Evolutionary conservation across 805 yeast species (phyloP).

Genomic region (Starmerella gropengiesseri): DNA sequence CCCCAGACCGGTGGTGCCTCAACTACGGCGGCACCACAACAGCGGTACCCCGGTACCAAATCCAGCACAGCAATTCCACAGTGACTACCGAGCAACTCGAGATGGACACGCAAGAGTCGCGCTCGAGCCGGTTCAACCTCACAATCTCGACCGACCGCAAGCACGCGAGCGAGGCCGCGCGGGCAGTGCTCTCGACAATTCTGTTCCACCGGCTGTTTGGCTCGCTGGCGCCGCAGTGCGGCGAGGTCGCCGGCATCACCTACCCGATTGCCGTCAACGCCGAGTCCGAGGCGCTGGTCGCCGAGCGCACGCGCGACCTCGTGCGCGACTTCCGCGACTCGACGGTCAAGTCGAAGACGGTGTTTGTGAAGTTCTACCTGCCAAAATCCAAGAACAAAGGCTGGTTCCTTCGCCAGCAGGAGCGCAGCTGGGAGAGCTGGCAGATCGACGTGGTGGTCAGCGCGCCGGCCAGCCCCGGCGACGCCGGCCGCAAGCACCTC

Average conservation of each 20-base stretch:
- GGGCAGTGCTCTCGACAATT: conserved; percentile 53
- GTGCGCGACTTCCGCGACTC: conserved; percentile 14
- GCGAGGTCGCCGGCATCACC: conserved; percentile 48
- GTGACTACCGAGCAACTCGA: too few relatives aligned
- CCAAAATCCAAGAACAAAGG: conserved; percentile 36
- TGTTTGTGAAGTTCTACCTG: conserved; percentile 27
- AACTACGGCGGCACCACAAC: too few relatives aligned
- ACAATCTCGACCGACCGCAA: conserved; percentile 35
- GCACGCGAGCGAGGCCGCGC: conserved; percentile 44
- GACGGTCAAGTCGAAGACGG: conserved; percentile 10
- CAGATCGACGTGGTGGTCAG: conserved; percentile 40
- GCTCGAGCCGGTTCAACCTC: background rate
- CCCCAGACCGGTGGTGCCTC: too few relatives aligned
- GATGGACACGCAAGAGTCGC: too few relatives aligned
- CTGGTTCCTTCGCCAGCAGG: conserved; percentile 46
- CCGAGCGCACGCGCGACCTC: conserved; percentile 17
- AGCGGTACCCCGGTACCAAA: too few relatives aligned
- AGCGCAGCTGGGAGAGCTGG: conserved; percentile 65
- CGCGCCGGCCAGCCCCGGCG: conserved; percentile 22
- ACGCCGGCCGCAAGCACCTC: background rate
- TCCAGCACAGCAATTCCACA: too few relatives aligned
- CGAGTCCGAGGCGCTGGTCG: conserved; percentile 19
- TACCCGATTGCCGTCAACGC: conserved; percentile 29
- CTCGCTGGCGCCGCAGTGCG: conserved; percentile 43
- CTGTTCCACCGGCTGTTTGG: conserved; percentile 64